These are phyloP conservation scores for Angomonas deanei DNA, from an alignment of 208 protist species.

Conservation along the genomic window DNA sequence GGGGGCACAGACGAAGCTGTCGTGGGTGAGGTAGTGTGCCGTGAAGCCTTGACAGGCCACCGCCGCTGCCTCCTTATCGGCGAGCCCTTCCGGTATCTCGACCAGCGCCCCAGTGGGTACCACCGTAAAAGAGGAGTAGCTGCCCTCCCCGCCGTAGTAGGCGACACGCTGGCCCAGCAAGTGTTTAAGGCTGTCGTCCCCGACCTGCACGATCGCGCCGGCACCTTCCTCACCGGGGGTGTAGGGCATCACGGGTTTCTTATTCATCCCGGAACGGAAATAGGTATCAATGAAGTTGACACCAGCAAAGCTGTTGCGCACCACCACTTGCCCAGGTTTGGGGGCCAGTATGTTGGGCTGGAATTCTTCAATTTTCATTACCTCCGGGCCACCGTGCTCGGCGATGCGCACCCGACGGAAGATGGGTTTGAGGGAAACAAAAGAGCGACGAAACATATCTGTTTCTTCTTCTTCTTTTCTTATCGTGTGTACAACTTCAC, in stretches of 20 bases:
- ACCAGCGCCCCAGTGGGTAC: conserved; percentile 12
- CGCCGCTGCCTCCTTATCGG: conserved; percentile 43
- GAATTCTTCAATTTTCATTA: conserved; percentile 26
- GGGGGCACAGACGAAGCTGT: conserved; percentile 41
- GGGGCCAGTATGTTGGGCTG: not conserved
- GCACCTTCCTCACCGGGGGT: conserved; percentile 71
- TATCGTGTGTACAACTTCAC: no score
- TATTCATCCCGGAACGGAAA: conserved; percentile 75
- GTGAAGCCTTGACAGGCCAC: conserved; percentile 81
- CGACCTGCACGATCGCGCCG: conserved; percentile 51
- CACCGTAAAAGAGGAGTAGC: conserved; percentile 66
- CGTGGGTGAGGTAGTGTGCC: conserved; percentile 80
- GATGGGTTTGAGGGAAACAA: no score
- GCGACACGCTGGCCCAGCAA: conserved; percentile 62
- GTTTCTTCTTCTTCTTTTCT: no score
- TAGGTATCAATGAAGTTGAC: conserved; percentile 94
- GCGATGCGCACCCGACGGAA: no score
- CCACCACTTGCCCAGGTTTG: conserved; percentile 32
- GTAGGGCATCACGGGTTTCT: conserved; percentile 63
- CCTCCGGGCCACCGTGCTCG: conserved; percentile 20
- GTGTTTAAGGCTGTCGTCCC: not conserved
- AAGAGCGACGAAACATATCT: no score
- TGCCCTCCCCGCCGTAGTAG: conserved; percentile 47
- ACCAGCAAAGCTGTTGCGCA: conserved; percentile 54
- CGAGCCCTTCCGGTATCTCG: conserved; percentile 45